These are phyloP conservation scores for Neurospora tetrasperma DNA, from an alignment of 495 filamentous ascomycete genomes.

Conservation along the genomic window DNA sequence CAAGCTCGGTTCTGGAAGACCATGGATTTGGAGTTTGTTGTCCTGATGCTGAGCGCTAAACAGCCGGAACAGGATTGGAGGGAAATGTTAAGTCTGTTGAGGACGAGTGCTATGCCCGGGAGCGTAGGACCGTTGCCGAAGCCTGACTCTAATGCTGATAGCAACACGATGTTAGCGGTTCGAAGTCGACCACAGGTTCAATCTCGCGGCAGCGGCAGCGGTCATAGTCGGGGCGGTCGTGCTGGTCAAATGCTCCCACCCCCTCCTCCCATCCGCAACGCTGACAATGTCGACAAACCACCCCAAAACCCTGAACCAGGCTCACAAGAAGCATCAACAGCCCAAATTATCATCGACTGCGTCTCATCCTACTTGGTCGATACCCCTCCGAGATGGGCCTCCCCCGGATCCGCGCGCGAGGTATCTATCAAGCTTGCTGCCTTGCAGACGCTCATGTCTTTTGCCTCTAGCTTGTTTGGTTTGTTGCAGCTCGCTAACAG, in stretches of 20 bases:
- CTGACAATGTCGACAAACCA: neutral
- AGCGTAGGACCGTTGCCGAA: constrained; percentile 36
- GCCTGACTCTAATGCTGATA: constrained; percentile 6
- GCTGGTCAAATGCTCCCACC: neutral
- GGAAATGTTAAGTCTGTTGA: constrained; percentile 28
- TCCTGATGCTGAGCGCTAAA: constrained; percentile 33
- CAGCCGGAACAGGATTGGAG: constrained; percentile 35
- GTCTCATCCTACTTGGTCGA: constrained; percentile 31
- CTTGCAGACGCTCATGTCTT: constrained; percentile 27
- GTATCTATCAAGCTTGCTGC: constrained; percentile 20
- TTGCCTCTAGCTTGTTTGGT: constrained; percentile 30
- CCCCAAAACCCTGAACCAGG: neutral
- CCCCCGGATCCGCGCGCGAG: constrained; percentile 20
- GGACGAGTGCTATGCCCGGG: constrained; percentile 31
- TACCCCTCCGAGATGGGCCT: constrained; percentile 25
- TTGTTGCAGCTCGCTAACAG: constrained; percentile 27
- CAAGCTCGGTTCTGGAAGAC: constrained; percentile 32
- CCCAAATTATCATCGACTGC: constrained; percentile 28
- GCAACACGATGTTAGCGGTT: constrained; percentile 13
- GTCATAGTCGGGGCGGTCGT: neutral
- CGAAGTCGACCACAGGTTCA: neutral
- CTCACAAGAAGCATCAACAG: constrained; percentile 1
- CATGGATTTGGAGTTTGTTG: constrained; percentile 37
- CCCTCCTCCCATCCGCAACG: neutral
- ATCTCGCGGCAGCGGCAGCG: neutral